phyloP scores from a whole-genome alignment of 345 rosid species.

The Euclidium syriacum region DNA sequence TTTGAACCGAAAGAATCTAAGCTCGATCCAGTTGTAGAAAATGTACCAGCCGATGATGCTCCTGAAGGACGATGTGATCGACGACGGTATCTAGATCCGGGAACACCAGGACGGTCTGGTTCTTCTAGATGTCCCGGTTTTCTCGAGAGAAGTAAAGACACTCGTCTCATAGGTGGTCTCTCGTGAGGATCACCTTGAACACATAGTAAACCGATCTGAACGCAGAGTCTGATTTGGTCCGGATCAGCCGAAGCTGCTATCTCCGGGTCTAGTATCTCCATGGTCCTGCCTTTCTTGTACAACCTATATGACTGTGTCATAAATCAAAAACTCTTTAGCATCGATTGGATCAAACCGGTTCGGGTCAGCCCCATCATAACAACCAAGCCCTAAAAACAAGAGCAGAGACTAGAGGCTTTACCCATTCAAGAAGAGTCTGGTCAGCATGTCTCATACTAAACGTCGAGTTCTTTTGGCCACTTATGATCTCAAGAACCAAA shows the following conservation, averaged over 20 bases:
- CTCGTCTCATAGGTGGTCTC: conserved; percentile 66
- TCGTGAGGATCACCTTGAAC: conserved; percentile 68
- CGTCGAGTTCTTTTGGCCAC: conserved; percentile 70
- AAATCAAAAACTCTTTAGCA: neutral
- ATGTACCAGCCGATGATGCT: conserved; percentile 31
- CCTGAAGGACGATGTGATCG: conserved; percentile 44
- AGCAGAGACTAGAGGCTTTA: conserved; percentile 31
- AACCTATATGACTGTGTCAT: conserved; percentile 62
- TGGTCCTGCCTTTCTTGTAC: conserved; percentile 57
- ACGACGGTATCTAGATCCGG: conserved; percentile 61
- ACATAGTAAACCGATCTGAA: conserved; percentile 81
- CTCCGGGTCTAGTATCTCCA: conserved; percentile 62
- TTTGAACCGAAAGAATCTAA: conserved; percentile 48
- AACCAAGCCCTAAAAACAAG: neutral
- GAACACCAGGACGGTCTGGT: conserved; percentile 63
- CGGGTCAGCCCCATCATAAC: neutral
- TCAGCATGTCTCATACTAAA: conserved; percentile 45
- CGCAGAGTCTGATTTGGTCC: conserved; percentile 58
- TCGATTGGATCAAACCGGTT: neutral
- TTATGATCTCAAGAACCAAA: conserved; percentile 75
- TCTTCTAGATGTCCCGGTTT: conserved; percentile 55
- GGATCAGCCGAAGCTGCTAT: conserved; percentile 46
- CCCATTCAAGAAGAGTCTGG: conserved; percentile 86
- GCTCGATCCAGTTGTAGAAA: conserved; percentile 32
- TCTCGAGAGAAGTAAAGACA: conserved; percentile 62